phyloP scores from a whole-genome alignment of 2,329 filamentous ascomycete genomes.

The Delphinella strobiligena region DNA sequence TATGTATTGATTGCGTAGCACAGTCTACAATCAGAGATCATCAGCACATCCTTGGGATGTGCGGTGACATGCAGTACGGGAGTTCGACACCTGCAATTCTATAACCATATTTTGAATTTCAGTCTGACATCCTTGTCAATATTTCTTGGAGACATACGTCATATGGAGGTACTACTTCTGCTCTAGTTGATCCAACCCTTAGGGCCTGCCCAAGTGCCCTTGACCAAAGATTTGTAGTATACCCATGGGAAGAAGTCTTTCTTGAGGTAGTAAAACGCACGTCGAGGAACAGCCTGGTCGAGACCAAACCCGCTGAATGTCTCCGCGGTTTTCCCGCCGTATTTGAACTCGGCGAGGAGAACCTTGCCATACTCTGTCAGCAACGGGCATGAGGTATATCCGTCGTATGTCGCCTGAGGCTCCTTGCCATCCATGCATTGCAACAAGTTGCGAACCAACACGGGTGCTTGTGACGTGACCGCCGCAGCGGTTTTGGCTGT shows the following conservation, averaged over 20 bases:
- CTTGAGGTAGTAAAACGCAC: conserved; percentile 50
- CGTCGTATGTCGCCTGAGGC: conserved; percentile 20
- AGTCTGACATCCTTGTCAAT: too few species aligned
- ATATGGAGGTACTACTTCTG: not conserved
- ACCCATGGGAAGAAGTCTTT: conserved; percentile 59
- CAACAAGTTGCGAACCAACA: conserved; percentile 25
- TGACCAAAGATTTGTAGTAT: conserved; percentile 48
- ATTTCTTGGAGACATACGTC: too few species aligned
- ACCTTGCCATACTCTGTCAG: conserved; percentile 46
- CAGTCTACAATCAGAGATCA: too few species aligned
- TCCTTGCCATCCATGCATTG: conserved; percentile 18
- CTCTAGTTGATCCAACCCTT: conserved; percentile 33
- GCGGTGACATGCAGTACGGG: too few species aligned
- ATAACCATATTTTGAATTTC: too few species aligned
- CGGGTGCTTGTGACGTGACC: conserved; percentile 24
- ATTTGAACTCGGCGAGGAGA: conserved; percentile 54
- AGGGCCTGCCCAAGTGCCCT: conserved; percentile 50
- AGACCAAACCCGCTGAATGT: conserved; percentile 47
- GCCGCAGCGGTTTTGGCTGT: conserved; percentile 29
- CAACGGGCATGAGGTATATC: conserved; percentile 28
- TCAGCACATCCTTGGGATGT: too few species aligned
- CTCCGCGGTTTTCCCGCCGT: conserved; percentile 50
- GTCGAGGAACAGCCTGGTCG: conserved; percentile 44
- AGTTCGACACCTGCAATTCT: too few species aligned
- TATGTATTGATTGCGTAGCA: too few species aligned